Evolutionary conservation across 2,329 filamentous ascomycete genomes (phyloP), one percentile per base, ranked within the genome.

Genomic region (Phoma sp.): DNA sequence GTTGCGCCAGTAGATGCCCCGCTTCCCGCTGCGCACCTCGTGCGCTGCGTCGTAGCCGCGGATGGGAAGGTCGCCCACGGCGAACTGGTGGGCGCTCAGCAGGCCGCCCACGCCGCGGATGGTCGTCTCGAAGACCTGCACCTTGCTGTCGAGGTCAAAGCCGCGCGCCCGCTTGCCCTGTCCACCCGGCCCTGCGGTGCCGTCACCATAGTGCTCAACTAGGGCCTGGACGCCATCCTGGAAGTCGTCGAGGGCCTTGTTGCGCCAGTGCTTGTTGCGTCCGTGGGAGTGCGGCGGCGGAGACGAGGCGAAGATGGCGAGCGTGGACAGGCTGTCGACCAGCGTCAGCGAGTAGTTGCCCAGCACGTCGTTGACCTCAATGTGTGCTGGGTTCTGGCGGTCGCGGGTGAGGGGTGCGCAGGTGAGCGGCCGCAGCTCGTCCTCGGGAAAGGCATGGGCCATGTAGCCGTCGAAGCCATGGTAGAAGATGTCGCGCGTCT

Each of bases 391-490:
- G 70, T 96, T 90, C 42, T 86, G 80, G 66, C 85, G 84, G 78
- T 97, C 93, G 75, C 95, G 89, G 36, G 90, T 91, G 67, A 98
- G 81, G 5, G 95, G 91, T 13, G 80, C 80, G 76, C 95, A 99
- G 24, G 91, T 87, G 18, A 99, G 79, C 7, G 95, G 95, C 40
- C 91, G 89, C 52, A 99, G 80, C 85, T 95, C 95, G 70, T 99
- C 95, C 75, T 98, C 95, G 10, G 95, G 95, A 70, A 97, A 99
- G 53, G 93, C 95, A 75, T 96, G 83, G 61, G 85, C 78, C 87
- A 97, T 95, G 79, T 99, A 99, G 75, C 93, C 96, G 77, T 93
- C 87, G 79, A 88, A 98, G 56, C 95, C 95, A 80, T 99, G 95
- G 75, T 96, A 96, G 80, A 98, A 98, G 83, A 98, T 91, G 64